Percentiles rank a stretch among this genome's conserved stretches.
phyloP scores from a whole-genome alignment of 2,329 filamentous ascomycete genomes.

The Botrytis cinerea region DNA sequence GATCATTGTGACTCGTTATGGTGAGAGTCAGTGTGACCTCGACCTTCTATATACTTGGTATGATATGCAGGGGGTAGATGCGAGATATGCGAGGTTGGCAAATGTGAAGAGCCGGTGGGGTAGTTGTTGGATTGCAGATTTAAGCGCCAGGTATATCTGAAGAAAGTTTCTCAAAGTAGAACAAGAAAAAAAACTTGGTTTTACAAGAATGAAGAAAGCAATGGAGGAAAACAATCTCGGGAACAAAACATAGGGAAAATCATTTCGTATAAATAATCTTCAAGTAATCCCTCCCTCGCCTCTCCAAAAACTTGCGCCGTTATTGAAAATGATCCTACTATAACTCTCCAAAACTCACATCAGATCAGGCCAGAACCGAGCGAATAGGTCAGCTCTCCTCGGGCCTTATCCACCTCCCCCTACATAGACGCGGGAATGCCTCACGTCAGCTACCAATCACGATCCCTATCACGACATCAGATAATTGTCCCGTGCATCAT shows the following conservation, averaged over 20 bases:
- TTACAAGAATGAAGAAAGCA: not conserved
- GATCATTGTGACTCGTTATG: slow-evolving; percentile 18
- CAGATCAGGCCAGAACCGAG: slow-evolving; percentile 11
- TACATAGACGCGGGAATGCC: slow-evolving; percentile 9
- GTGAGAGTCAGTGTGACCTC: not conserved
- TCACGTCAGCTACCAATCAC: slow-evolving; percentile 24
- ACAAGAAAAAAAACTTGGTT: not conserved
- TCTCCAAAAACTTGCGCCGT: not conserved
- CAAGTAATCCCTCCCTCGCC: not conserved
- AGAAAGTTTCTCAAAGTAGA: not conserved
- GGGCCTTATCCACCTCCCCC: not conserved
- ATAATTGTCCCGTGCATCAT: not conserved
- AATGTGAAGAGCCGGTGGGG: not conserved
- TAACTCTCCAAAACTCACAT: not conserved
- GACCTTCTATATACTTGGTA: not conserved
- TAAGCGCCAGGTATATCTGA: not conserved
- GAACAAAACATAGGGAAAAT: not conserved
- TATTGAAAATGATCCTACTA: not conserved
- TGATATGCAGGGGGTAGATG: slow-evolving; percentile 9
- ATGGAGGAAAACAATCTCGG: not conserved
- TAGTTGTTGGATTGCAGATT: slow-evolving; percentile 4
- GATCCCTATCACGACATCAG: not conserved
- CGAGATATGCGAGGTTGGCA: not conserved
- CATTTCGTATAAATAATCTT: slow-evolving; percentile 19
- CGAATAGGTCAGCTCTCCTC: slow-evolving; percentile 5